A percentile compares a stretch with the other conserved stretches of the same genome.
Evolutionary conservation across 2,329 filamentous ascomycete species (phyloP).

Genomic region (Ramularia endophylla): DNA sequence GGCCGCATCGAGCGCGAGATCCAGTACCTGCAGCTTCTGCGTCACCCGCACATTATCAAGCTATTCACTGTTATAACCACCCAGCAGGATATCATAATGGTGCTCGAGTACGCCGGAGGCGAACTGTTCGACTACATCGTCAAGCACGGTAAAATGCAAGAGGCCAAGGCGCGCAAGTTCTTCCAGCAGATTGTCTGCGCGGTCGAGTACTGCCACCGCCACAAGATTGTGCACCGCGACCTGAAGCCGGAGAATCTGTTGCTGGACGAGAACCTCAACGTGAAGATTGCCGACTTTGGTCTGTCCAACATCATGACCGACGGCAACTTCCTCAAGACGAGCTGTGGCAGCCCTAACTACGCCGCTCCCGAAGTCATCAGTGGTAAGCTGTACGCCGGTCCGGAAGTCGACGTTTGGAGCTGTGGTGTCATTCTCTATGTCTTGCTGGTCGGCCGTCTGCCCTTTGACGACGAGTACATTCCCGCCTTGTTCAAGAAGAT

Average conservation of each 20-base stretch:
- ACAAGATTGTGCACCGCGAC: conserved; percentile 98
- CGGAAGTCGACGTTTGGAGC: conserved; percentile 98
- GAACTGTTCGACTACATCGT: conserved; percentile 99
- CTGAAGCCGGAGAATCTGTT: conserved; percentile 96
- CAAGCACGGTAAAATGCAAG: conserved; percentile 83
- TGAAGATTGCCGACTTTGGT: conserved; percentile 99
- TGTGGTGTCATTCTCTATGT: conserved; percentile 63
- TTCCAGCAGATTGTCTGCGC: conserved; percentile 99
- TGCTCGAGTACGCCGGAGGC: conserved; percentile 92
- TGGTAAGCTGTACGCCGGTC: conserved; percentile 93
- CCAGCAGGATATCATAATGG: conserved; percentile 94
- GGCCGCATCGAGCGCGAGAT: conserved; percentile 97
- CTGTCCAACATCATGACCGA: conserved; percentile 99
- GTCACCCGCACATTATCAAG: conserved; percentile 99
- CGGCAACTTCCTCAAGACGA: conserved; percentile 97
- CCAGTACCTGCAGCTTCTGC: conserved; percentile 89
- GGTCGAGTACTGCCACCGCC: conserved; percentile 96
- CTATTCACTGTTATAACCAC: conserved; percentile 97
- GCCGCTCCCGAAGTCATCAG: conserved; percentile 97
- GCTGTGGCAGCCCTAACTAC: conserved; percentile 97
- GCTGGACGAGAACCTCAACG: conserved; percentile 90
- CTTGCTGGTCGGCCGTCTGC: conserved; percentile 62
- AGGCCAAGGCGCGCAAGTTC: conserved; percentile 90
- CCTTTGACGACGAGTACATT: conserved; percentile 98
- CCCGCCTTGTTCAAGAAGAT: conserved; percentile 98